Percentiles rank a stretch among this genome's conserved stretches.
These are phyloP conservation scores for Yarrowia hollandica DNA, from an alignment of 805 yeast species.

Conservation along the genomic window DNA sequence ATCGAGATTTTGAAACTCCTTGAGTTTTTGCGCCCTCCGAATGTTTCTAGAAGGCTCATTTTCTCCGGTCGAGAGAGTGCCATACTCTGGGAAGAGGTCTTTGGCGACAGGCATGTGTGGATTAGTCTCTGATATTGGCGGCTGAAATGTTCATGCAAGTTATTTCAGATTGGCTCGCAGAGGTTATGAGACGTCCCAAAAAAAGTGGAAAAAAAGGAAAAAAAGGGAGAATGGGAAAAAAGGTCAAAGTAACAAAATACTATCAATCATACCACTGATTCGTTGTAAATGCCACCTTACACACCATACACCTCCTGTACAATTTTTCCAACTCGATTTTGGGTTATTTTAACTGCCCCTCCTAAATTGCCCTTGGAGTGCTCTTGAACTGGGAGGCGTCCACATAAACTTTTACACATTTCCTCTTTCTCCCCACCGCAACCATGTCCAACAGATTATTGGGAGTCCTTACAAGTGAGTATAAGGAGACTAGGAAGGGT, in stretches of 20 bases:
- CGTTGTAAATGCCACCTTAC: too few relatives aligned
- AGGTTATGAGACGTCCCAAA: slow-evolving; percentile 1
- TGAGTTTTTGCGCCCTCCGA: slow-evolving; percentile 22
- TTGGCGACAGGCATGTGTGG: background rate
- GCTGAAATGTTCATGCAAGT: slow-evolving; percentile 5
- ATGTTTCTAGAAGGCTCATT: slow-evolving; percentile 8
- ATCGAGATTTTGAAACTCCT: slow-evolving; percentile 24
- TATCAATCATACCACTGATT: too few relatives aligned
- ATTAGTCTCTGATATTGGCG: background rate
- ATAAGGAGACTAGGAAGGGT: background rate
- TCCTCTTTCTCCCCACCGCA: slow-evolving; percentile 26
- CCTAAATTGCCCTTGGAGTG: background rate
- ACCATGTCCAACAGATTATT: slow-evolving; percentile 28
- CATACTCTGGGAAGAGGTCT: slow-evolving; percentile 24
- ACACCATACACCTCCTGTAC: too few relatives aligned
- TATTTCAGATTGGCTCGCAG: background rate
- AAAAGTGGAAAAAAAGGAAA: background rate
- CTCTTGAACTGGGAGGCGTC: slow-evolving; percentile 29
- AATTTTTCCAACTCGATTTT: background rate
- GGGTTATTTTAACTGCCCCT: background rate
- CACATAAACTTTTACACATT: slow-evolving; percentile 23
- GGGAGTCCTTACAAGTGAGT: slow-evolving; percentile 29
- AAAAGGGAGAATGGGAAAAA: too few relatives aligned
- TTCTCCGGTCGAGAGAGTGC: slow-evolving; percentile 10
- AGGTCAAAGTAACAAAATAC: too few relatives aligned